phyloP scores from a whole-genome alignment of 2,329 filamentous ascomycete species.

The Chaetothyriales sp. region DNA sequence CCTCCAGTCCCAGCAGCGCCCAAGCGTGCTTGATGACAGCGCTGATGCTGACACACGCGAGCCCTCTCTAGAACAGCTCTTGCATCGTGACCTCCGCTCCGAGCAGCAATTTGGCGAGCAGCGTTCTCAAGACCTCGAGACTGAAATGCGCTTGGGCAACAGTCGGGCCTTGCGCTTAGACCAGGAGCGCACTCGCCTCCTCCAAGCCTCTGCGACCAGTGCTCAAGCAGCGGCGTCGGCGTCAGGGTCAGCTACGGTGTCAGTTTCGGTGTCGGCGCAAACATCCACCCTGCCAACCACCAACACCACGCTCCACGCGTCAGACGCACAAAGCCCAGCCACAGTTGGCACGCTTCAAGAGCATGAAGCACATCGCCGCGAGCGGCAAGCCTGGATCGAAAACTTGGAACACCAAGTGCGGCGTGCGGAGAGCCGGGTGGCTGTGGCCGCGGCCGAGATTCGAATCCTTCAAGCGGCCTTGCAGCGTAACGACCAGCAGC shows the following conservation, averaged over 20 bases:
- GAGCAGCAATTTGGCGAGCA: conserved; percentile 11
- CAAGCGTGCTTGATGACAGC: conserved; percentile 4
- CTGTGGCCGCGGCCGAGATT: conserved; percentile 10
- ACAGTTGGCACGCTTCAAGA: conserved; percentile 1
- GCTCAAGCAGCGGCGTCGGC: not conserved
- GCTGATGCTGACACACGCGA: conserved; percentile 4
- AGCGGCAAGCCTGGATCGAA: conserved; percentile 9
- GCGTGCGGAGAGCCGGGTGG: conserved; percentile 13
- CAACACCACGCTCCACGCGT: not conserved
- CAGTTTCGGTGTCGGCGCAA: conserved; percentile 3
- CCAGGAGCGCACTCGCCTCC: conserved; percentile 6
- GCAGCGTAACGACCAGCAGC: not conserved
- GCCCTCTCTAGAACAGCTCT: conserved; percentile 11
- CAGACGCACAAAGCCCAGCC: not conserved
- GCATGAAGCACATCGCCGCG: conserved; percentile 7
- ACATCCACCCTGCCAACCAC: conserved; percentile 12
- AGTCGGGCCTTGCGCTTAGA: conserved; percentile 7
- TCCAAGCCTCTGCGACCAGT: not conserved
- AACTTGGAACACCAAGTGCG: conserved; percentile 13
- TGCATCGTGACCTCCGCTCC: conserved; percentile 9
- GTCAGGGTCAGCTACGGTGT: not conserved
- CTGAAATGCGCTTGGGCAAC: conserved; percentile 7
- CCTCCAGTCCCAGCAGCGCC: conserved; percentile 3
- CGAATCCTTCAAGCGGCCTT: conserved; percentile 7
- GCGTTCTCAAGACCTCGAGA: conserved; percentile 12